phyloP scores from a whole-genome alignment of 805 yeast species.

The Pichia ethanolica region DNA sequence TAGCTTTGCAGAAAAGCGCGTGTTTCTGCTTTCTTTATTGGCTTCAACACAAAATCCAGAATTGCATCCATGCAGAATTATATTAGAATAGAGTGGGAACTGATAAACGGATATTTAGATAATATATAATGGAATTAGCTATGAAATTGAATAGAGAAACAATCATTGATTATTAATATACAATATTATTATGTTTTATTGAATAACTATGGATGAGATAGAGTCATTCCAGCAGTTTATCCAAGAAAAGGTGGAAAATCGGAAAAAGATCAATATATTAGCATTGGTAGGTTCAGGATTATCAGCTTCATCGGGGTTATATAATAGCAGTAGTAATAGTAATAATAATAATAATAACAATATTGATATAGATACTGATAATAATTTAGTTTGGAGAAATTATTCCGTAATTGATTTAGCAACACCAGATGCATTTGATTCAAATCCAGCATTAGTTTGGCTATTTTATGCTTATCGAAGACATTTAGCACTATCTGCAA shows the following conservation, averaged over 20 bases:
- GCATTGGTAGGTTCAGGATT: conserved; percentile 81
- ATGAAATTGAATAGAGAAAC: no score
- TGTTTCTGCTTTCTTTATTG: no score
- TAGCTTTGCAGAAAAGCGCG: no score
- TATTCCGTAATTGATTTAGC: conserved; percentile 78
- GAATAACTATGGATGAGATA: background rate
- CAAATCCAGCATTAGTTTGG: conserved; percentile 86
- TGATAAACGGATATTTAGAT: no score
- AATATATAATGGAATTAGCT: no score
- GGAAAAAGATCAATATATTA: conserved; percentile 19
- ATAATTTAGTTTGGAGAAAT: conserved; percentile 45
- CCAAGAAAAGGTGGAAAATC: background rate
- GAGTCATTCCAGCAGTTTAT: conserved; percentile 39
- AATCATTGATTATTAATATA: no score
- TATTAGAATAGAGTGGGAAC: no score
- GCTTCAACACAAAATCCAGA: no score
- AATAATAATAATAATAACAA: no score
- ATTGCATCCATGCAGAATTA: no score
- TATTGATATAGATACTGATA: no score
- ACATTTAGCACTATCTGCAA: conserved; percentile 52
- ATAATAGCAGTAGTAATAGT: conserved; percentile 39
- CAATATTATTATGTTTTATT: background rate
- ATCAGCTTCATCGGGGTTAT: conserved; percentile 68
- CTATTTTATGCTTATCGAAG: conserved; percentile 74
- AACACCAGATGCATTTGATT: conserved; percentile 83